These are phyloP conservation scores for Austroboletus eburneus DNA, from an alignment of 768 basidiomycete genomes.

Conservation along the genomic window DNA sequence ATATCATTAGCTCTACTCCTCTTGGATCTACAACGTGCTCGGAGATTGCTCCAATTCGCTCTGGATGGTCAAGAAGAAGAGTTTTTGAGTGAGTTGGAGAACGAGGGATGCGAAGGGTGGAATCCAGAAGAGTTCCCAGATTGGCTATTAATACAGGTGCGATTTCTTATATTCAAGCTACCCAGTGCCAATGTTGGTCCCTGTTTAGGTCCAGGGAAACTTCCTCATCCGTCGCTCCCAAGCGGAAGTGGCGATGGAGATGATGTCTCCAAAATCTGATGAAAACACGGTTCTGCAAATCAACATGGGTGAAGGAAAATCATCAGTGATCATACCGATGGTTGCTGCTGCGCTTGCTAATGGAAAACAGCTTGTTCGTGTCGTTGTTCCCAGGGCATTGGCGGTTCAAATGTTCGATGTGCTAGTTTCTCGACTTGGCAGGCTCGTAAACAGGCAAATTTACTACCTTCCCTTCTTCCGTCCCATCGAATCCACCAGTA, in stretches of 20 bases:
- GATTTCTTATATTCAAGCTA: not conserved
- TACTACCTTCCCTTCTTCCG: too few species aligned
- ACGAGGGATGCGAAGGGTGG: constrained; percentile 13
- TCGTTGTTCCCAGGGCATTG: constrained; percentile 43
- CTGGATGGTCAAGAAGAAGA: constrained; percentile 22
- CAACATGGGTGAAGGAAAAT: constrained; percentile 45
- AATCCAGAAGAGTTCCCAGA: constrained; percentile 24
- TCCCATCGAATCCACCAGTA: not conserved
- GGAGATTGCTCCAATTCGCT: constrained; percentile 14
- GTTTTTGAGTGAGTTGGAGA: constrained; percentile 23
- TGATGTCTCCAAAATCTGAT: not conserved
- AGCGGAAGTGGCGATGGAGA: not conserved
- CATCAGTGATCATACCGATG: not conserved
- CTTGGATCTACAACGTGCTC: constrained; percentile 17
- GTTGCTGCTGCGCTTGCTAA: not conserved
- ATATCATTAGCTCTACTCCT: constrained; percentile 24
- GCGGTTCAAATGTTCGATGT: constrained; percentile 26
- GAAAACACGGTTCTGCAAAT: constrained; percentile 17
- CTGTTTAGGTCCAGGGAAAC: constrained; percentile 38
- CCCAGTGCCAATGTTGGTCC: constrained; percentile 26
- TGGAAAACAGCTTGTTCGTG: constrained; percentile 4
- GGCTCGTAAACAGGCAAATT: too few species aligned
- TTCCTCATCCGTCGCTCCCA: constrained; percentile 27
- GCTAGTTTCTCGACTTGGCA: too few species aligned
- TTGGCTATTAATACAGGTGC: constrained; percentile 44